Evolutionary conservation across 805 yeast genomes (phyloP), one percentile per base, ranked within the genome.

Genomic region (Danielozyma ontarioensis): DNA sequence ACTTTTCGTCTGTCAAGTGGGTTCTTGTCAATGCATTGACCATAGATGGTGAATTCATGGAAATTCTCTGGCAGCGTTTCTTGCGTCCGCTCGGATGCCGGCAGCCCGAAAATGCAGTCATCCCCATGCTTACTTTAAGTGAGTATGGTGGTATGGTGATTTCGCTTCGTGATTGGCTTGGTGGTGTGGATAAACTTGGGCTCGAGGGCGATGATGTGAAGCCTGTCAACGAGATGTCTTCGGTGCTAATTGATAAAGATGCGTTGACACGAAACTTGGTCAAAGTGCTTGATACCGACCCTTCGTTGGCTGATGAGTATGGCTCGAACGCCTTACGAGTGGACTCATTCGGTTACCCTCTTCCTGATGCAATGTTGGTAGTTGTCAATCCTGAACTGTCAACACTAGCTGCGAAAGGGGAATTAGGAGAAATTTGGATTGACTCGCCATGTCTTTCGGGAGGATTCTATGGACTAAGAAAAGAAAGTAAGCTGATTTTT

Each of bases 141-240:
- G 98, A 93, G 52, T 94, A 88, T 50, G 98, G 98, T 22, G 99
- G 99, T 2, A 85, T 90, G 76, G 88, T 89, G 10, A 78, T 93
- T 5, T 78, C 97, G 1, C 75, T 88, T 72, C 71, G 95, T 44
- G 99, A 93, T 55, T 90, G 96, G 87, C 63, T 89, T 12, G 88
- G 86, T 3, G 75, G 75, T 3, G 75, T 75, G 34, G 84, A 80
- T 14, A 74, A 74, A 30, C 48, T 81, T 35, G 84, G 85, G 4
- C 48, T 62, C 25, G 60, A 61, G 3, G 54, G 59, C 12, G 70
- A 70, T 27, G 74, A 64, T 16, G 43, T 47, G 12, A 48, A 42
- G 15, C 33, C 45, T 10, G 28, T 36, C 14, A 58, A 54, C 30
- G 76, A 71, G 17, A 57, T 83, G 7, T 71, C 86, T 0, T 85